Evolutionary conservation across 129 eudicot species (phyloP), one percentile per base, ranked within the genome.

Genomic region (carrot (Daucus carota)): DNA sequence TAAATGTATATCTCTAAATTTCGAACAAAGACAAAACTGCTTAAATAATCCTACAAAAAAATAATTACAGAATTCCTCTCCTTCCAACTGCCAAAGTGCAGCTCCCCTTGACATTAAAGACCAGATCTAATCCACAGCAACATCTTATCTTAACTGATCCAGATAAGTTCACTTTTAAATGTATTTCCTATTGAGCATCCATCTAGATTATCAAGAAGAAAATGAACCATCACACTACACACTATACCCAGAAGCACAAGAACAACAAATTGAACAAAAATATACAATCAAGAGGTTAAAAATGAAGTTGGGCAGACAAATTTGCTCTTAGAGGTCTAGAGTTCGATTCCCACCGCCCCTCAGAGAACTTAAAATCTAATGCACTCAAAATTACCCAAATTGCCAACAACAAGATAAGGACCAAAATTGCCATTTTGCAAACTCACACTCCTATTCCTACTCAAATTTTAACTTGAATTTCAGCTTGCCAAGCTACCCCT

Each of bases 41-140:
- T 57, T 57, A 57, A 9, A n/a, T 22, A 54, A 22, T 54, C 62
- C 13, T 18, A 18, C 8, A 8, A 3, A 6, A 57, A 57, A n/a
- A 54, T 2, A 22, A 0, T 9, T n/a, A 22, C 0, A 3, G 16
- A 57, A 57, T 2, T 57, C 24, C 31, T 24, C 31, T 20, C 65
- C n/a, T 57, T 24, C 65, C 31, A 57, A 10, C 65, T 57, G 65
- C 5, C 31, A 57, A 57, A 9, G 59, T 24, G 13, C 10, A 15
- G 12, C 65, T n/a, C 8, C 62, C 26, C 63, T 54, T 54, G 29
- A 36, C 59, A 57, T 10, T n/a, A 31, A 57, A 57, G 24, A 11
- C 65, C 31, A 57, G 65, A 57, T 57, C 65, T 11, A 57, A 57
- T 57, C 65, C 65, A 8, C 65, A 57, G 24, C 65, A 57, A 57